Base-by-base conservation (phyloP, 2,329 filamentous ascomycete species). In the Trichoderma brevicompactum region DNA sequence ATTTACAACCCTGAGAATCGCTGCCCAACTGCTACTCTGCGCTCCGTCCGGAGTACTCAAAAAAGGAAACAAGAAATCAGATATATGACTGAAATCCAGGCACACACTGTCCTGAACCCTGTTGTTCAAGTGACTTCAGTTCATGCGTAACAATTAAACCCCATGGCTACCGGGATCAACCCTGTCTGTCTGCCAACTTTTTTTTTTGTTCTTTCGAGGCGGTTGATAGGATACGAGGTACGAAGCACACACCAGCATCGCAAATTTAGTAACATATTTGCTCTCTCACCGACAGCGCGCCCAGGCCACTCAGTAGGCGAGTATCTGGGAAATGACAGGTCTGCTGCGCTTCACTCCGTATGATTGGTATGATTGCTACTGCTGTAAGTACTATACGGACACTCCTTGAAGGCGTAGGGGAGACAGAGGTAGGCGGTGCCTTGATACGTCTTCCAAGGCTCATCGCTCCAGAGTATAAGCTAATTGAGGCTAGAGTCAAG, bases 81-180 rank as follows among this genome's bases (percentile, higher is more conserved):
- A 28, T 38, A 53, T 43, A 17, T 46, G 59, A 46, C 38, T 34
- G 13, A 38, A 34, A 48, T 17, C 13, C 15, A 10, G 10, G 46
- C 28, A 36, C 7, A 9, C 44, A 28, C 23, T 5, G 23, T 28
- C 23, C 15, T 12, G 17, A 19, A 50, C 43, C 52, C 34, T 7
- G 50, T 23, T 13, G 40, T 65, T 65, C 64, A 65, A 59, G 64
- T 65, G 64, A 65, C 41, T 62, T 55, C 13, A 49, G 49, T 65
- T 62, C 56, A 65, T 65, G 64, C 64, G 56, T 34, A 65, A 43
- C 64, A 65, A 65, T 43, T 43, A 49, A 23, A 40, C 41, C 48
- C 63, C 46, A 36, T n/a, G 10, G 38, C 34, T 12, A 36, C 48
- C 34, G 15, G 43, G 44, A 7, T 32, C 17, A 28, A 15, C 48